Conservation (phyloP, 768 basidiomycete species). For the Collybia mongolica region DNA sequence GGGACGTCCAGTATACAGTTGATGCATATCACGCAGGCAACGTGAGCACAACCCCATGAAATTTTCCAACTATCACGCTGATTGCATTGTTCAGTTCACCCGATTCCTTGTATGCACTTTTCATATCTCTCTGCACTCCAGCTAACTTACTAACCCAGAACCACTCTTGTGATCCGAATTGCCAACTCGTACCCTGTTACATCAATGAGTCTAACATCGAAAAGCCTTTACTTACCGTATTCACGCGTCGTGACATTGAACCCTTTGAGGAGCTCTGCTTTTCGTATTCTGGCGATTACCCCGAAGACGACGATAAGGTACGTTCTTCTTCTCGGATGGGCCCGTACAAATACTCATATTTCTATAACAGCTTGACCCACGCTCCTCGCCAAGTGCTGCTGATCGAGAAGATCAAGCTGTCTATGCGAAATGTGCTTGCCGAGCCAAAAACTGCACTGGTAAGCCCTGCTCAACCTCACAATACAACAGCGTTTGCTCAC, state of each 20-base stretch:
- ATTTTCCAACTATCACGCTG: conserved; percentile 1
- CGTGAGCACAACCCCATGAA: conserved; percentile 40
- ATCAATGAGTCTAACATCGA: conserved; percentile 74
- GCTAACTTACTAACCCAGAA: conserved; percentile 50
- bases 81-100: conserved; percentile 63
- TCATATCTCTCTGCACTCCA: background rate
- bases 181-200: conserved; percentile 66
- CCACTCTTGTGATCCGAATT: conserved; percentile 90
- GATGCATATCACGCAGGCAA: conserved; percentile 91
- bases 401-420: conserved; percentile 34
- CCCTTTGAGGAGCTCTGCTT: conserved; percentile 75
- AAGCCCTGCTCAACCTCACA: conserved; percentile 2
- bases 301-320: conserved; percentile 39
- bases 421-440: conserved; percentile 50
- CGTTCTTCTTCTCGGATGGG: conserved; percentile 7
- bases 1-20: conserved; percentile 53
- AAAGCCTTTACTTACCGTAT: conserved; percentile 69
- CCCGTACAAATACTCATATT: background rate
- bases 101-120: conserved; percentile 66
- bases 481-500: background rate
- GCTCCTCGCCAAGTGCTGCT: conserved; percentile 7
- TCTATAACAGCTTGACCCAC: background rate
- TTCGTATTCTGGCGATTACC: conserved; percentile 57
- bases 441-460: conserved; percentile 51
- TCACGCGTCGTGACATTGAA: conserved; percentile 62